Evolutionary conservation across 116 monocot genomes (phyloP).

Genomic region (Trichopus zeylanicus): DNA sequence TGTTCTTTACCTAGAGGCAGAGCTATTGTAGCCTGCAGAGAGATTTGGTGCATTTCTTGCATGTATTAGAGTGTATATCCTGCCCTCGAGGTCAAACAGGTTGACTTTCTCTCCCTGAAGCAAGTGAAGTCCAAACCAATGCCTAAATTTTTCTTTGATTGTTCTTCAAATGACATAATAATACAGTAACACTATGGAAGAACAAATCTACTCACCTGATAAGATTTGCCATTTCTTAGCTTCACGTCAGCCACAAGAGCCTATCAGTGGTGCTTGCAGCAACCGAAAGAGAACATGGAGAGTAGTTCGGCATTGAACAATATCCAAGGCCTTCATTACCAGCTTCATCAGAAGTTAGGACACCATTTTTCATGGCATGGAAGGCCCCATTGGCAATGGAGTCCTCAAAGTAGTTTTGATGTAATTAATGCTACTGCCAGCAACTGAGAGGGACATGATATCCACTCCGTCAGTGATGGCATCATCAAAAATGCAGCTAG

Average conservation of each 20-base stretch:
- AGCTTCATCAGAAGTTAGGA: slow-evolving; percentile 12
- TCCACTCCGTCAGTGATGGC: slow-evolving; percentile 32
- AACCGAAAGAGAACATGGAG: slow-evolving; percentile 25
- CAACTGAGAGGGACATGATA: slow-evolving; percentile 23
- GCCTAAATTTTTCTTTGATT: not conserved
- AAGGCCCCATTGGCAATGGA: slow-evolving; percentile 30
- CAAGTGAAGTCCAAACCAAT: not conserved
- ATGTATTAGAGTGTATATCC: slow-evolving; percentile 16
- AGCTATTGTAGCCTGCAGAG: slow-evolving; percentile 7
- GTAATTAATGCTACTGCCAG: not conserved
- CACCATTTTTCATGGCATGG: slow-evolving; percentile 31
- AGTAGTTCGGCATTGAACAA: slow-evolving; percentile 4
- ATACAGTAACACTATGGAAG: not conserved
- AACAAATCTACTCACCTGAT: not conserved
- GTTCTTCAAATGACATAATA: too few relatives aligned
- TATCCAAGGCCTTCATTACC: slow-evolving; percentile 19
- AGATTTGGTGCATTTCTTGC: slow-evolving; percentile 17
- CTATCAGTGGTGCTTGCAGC: slow-evolving; percentile 26
- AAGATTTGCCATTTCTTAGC: slow-evolving; percentile 7
- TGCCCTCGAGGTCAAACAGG: slow-evolving; percentile 6
- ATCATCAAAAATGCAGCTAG: slow-evolving; percentile 38
- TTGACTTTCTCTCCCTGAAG: slow-evolving; percentile 17
- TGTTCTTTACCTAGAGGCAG: slow-evolving; percentile 15
- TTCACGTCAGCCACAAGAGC: slow-evolving; percentile 6
- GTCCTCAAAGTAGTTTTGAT: slow-evolving; percentile 11